A percentile compares a stretch with the other conserved stretches of the same genome.
phyloP scores from a whole-genome alignment of 495 filamentous ascomycete species.

The Margaritispora aquatica region DNA sequence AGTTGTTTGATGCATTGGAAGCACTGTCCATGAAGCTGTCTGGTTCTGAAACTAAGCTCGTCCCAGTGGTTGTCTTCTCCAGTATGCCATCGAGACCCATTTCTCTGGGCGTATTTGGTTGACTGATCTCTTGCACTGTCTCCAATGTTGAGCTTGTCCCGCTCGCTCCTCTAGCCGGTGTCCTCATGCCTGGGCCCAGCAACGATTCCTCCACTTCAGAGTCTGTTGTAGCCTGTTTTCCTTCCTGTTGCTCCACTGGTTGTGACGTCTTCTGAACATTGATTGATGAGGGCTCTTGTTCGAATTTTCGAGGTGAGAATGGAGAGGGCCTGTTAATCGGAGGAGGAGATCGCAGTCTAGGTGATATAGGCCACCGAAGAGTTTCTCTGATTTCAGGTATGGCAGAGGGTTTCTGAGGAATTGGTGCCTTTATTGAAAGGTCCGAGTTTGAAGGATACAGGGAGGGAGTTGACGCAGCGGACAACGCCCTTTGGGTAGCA shows the following conservation, averaged over 20 bases:
- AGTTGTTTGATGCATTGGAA: slow-evolving; percentile 24
- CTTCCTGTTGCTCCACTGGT: slow-evolving; percentile 32
- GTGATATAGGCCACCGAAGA: slow-evolving; percentile 62
- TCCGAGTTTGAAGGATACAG: slow-evolving; percentile 45
- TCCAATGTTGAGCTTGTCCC: slow-evolving; percentile 68
- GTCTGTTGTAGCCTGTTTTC: slow-evolving; percentile 29
- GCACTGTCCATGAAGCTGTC: slow-evolving; percentile 26
- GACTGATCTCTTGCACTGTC: slow-evolving; percentile 88
- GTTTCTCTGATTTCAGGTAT: slow-evolving; percentile 44
- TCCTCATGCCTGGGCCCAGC: slow-evolving; percentile 50
- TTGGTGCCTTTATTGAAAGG: slow-evolving; percentile 48
- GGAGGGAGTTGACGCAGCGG: slow-evolving; percentile 55
- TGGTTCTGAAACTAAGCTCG: slow-evolving; percentile 37
- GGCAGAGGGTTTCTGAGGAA: slow-evolving; percentile 52
- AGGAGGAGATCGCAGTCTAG: slow-evolving; percentile 62
- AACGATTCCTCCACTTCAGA: slow-evolving; percentile 48
- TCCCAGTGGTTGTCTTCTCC: slow-evolving; percentile 45
- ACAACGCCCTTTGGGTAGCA: slow-evolving; percentile 57
- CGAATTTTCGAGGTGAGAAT: slow-evolving; percentile 37
- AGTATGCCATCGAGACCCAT: slow-evolving; percentile 30
- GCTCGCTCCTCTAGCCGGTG: slow-evolving; percentile 58
- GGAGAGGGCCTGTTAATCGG: slow-evolving; percentile 40
- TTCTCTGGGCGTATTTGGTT: slow-evolving; percentile 62
- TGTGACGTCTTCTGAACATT: slow-evolving; percentile 47
- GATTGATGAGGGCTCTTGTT: slow-evolving; percentile 44